Evolutionary conservation across 768 basidiomycete species (phyloP).

Genomic region (Panaeolus papilionaceus): DNA sequence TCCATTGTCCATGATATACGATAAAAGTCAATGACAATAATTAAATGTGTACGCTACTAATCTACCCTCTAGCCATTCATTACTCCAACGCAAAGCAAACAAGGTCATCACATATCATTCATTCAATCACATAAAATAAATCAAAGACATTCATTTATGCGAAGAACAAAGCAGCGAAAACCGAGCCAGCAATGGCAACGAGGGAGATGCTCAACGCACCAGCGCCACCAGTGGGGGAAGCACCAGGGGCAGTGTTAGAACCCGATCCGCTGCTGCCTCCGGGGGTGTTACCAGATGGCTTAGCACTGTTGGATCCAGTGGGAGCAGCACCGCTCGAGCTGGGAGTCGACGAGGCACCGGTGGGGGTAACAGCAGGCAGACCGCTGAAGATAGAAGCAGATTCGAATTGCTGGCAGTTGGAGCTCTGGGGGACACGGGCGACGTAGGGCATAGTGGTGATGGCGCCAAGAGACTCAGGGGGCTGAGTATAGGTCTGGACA

Average conservation of each 20-base stretch:
- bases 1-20: background rate
- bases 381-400: constrained; percentile 36
- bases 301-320: background rate
- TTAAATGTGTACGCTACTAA: background rate
- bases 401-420: constrained; percentile 39
- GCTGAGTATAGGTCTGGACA: constrained; percentile 50
- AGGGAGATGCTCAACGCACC: constrained; percentile 26
- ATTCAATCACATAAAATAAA: background rate
- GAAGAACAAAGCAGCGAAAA: constrained; percentile 32
- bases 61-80: background rate
- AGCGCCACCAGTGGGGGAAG: constrained; percentile 22
- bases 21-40: background rate
- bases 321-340: background rate
- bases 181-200: constrained; percentile 26
- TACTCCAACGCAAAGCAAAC: too few relatives aligned
- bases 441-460: constrained; percentile 50
- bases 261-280: background rate
- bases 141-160: constrained; percentile 23
- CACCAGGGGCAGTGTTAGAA: background rate
- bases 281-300: background rate
- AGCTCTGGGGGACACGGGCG: constrained; percentile 44
- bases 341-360: background rate
- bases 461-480: constrained; percentile 47
- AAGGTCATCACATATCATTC: background rate
- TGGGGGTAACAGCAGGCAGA: constrained; percentile 24